Evolutionary conservation across 257 asterid genomes (phyloP), one percentile per base, ranked within the genome.

Genomic region (Nicotiana paniculata): DNA sequence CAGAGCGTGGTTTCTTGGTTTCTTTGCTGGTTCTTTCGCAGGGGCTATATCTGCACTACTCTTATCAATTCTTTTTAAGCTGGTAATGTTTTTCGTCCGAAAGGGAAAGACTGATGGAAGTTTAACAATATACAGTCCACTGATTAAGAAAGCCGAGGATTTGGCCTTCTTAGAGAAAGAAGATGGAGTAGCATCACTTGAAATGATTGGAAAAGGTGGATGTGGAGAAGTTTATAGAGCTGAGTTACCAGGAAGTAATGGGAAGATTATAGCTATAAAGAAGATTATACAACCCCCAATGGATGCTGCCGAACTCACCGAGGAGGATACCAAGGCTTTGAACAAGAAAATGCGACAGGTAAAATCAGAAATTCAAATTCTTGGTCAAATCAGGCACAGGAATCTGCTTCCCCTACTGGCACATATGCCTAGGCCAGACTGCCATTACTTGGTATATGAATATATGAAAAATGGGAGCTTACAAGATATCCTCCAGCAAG

Each of bases 401-500:
- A 95, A 93, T 83, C 77, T 95, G 1, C 90, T 95, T 4, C 89
- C 98, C 3, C 87, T 95, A 15, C 39, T 95, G 10, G 99, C 98
- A 69, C 93, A 95, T 80, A 82, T 92, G 70, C 95, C 97, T 0
- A 90, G 93, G 33, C 96, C 93, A 0, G 88, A 92, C 54, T 92
- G 98, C 82, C 98, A 95, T 82, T 91, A 84, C 89, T 83, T 95
- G 5, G 97, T 93, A 0, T 95, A 93, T n/a, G 99, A 95, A 63
- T 95, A 86, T 89, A 93, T 95, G 99, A 93, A 85, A 67, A 95
- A 93, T 9, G 99, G 97, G 3, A 93, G 98, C 87, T 66, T 95
- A 13, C 98, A 92, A 28, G 99, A 93, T 57, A 84, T 84, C 10
- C 87, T 95, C 9, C 87, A 77, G 5, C 70, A 77, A 1, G 95